phyloP scores from a whole-genome alignment of 768 basidiomycete genomes.

The Albatrellus ellisii region DNA sequence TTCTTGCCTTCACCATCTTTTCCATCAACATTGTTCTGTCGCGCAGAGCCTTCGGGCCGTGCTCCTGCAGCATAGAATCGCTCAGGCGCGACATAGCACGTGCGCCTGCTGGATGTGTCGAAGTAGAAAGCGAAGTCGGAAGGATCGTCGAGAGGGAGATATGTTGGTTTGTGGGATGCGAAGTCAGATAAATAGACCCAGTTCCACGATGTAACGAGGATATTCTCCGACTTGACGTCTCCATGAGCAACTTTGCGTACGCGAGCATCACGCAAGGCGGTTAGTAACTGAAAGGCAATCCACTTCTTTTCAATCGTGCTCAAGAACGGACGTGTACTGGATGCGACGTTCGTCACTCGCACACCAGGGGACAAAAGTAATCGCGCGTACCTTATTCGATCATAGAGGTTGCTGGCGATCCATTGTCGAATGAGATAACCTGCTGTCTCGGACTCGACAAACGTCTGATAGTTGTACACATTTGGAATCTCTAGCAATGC shows the following conservation, averaged over 20 bases:
- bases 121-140: constrained; percentile 98
- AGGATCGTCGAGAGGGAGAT: constrained; percentile 90
- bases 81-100: constrained; percentile 95
- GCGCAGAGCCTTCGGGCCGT: constrained; percentile 29
- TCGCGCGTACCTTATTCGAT: constrained; percentile 77
- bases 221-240: constrained; percentile 95
- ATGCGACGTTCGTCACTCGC: background rate
- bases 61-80: constrained; percentile 73
- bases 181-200: constrained; percentile 95
- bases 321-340: constrained; percentile 90
- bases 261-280: constrained; percentile 71
- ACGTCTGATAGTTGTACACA: constrained; percentile 77
- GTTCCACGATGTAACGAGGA: constrained; percentile 93
- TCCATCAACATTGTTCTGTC: constrained; percentile 4
- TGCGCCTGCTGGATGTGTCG: constrained; percentile 86
- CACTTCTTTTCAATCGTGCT: constrained; percentile 91
- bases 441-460: constrained; percentile 91
- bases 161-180: constrained; percentile 88
- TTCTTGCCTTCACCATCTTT: constrained; percentile 53
- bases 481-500: constrained; percentile 75
- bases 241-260: constrained; percentile 89
- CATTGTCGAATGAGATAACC: constrained; percentile 93
- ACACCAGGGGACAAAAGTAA: background rate
- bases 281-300: constrained; percentile 90
- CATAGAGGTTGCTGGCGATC: constrained; percentile 89